Base-by-base conservation (phyloP, 371 early-diverging fungal genomes). In the Mucor mucedo region DNA sequence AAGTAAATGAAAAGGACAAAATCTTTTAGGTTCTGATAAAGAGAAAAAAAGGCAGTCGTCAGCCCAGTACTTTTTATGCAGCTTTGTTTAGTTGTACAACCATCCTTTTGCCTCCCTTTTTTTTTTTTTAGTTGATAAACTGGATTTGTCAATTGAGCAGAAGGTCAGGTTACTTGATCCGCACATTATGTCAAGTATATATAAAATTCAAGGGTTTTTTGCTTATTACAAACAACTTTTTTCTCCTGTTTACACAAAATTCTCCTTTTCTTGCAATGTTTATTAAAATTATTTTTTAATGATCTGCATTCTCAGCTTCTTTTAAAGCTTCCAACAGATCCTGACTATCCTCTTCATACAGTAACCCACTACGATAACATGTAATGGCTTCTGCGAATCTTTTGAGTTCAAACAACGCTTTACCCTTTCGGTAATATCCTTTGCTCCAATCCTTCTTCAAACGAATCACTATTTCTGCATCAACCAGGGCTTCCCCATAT, bases 371-470 rank as follows among this genome's bases (percentile, higher is more conserved):
- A 59, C 81, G 77, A 60, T 88, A 86, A 52, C 89, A 86, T 21
- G 84, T 78, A 8, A 82, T 71, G 13, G 89, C 91, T 66, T 90
- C 91, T 35, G 83, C 76, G 52, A 73, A 77, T 11, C 89, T 68
- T 21, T 81, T 82, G 63, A 92, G 62, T 5, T 86, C 91, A 49
- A 80, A 65, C 52, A 92, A 73, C 11, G 92, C 91, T 49, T 83
- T 81, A 50, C 92, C 92, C 69, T 89, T 89, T 44, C 92, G 70
- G 74, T 90, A 91, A 70, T 87, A 84, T 14, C 91, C 91, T 77
- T 92, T 91, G 60, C 87, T 80, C 91, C 90, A 92, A 28, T 84
- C 84, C 14, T 82, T 79, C 65, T 85, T 88, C 52, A 92, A 67
- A 41, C 83, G 68, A 21, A 88, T 88, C 39, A 89, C 89, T 32